A percentile compares a stretch with the other conserved stretches of the same genome.
phyloP scores from a whole-genome alignment of 768 basidiomycete species.

The Cyathus striatus region DNA sequence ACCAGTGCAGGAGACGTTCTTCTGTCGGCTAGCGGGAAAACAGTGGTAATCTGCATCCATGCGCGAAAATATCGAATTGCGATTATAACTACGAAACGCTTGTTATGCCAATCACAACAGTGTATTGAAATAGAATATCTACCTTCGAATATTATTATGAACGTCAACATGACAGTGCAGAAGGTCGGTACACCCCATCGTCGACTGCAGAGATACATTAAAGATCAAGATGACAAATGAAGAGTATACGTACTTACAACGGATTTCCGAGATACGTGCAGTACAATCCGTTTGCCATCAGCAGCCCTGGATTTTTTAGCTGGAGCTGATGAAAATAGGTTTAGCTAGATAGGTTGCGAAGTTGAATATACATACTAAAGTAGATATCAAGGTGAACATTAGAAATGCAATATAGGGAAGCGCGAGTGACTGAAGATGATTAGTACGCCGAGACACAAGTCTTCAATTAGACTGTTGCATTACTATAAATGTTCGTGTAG shows the following conservation, averaged over 20 bases:
- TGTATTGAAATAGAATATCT: not conserved
- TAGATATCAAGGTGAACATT: constrained; percentile 31
- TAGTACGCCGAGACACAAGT: no score
- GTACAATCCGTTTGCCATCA: constrained; percentile 42
- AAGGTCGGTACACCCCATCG: constrained; percentile 36
- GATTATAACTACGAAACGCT: constrained; percentile 38
- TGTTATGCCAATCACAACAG: no score
- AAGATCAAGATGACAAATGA: not conserved
- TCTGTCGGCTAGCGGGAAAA: constrained; percentile 35
- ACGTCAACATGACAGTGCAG: constrained; percentile 30
- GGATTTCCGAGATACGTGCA: constrained; percentile 30
- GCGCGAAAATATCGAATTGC: constrained; percentile 35
- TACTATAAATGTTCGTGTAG: constrained; percentile 7
- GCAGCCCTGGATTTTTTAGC: constrained; percentile 12
- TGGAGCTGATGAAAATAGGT: constrained; percentile 9
- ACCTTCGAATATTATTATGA: constrained; percentile 46
- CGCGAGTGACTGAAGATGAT: constrained; percentile 20
- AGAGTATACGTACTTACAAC: constrained; percentile 25
- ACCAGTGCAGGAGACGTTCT: constrained; percentile 29
- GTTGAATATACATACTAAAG: constrained; percentile 23
- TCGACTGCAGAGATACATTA: constrained; percentile 9
- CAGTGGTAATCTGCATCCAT: constrained; percentile 27
- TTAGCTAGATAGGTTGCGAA: not conserved
- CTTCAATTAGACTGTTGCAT: no score
- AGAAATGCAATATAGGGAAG: constrained; percentile 35